Evolutionary conservation across 2,329 filamentous ascomycete species (phyloP), one percentile per base, ranked within the genome.

Genomic region (Alternaria postmessia): DNA sequence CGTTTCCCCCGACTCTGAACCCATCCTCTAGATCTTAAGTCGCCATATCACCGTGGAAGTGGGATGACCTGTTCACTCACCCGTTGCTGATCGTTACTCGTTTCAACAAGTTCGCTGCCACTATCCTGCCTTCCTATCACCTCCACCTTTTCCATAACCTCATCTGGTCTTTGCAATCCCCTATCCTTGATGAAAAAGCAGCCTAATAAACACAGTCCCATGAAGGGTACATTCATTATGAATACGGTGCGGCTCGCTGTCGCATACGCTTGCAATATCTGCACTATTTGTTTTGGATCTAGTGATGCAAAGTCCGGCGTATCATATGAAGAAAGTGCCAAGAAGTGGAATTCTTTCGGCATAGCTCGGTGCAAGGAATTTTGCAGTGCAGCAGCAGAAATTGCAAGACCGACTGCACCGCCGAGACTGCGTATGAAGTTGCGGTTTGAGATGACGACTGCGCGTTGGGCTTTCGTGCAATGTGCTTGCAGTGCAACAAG

Each of bases 351-450:
- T 1, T 66, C 52, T 4, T 46, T 8, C 2, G 67, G 66, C 61
- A 71, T 64, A 20, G 30, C 53, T 8, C 51, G 61, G 20, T 63
- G 57, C 9, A 70, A 51, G 7, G 66, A 63, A 20, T 62, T 68
- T 38, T 70, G 68, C 26, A 71, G 26, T 18, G 62, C 58, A 9
- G 65, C 59, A 11, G 62, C 66, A 14, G 65, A 69, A 8, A 88
- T 77, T 0, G 86, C 86, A 0, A 90, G 81, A 0, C 87, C 87
- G 14, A 83, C 80, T 1, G 87, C 81, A 24, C 87, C 87, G 9
- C 88, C 87, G 4, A 87, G 77, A 47, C 83, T 85, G 7, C 88
- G 83, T 61, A 89, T 81, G 69, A 89, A 89, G 65, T 90, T 90
- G 1, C 88, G 81, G 52, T 85, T 84, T 3, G 85, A 86, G 36